A percentile compares a stretch with the other conserved stretches of the same genome.
phyloP scores from a whole-genome alignment of 2,329 filamentous ascomycete species.

The Teratosphaeria gauchensis region DNA sequence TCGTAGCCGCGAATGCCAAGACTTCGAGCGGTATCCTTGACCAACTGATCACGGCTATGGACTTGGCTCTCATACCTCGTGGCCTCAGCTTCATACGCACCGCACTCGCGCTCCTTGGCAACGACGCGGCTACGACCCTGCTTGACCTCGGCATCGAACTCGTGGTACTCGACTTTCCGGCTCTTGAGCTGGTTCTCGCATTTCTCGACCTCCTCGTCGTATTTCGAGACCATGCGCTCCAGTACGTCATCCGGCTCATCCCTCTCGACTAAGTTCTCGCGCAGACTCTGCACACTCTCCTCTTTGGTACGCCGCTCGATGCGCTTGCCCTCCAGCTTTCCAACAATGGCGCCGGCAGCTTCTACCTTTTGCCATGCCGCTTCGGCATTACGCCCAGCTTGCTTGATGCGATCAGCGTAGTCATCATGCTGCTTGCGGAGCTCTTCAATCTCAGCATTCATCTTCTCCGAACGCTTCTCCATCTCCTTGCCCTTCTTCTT shows the following conservation, averaged over 20 bases:
- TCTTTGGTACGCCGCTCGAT: conserved; percentile 63
- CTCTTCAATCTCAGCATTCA: conserved; percentile 57
- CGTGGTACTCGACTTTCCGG: conserved; percentile 54
- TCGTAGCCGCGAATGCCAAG: conserved; percentile 82
- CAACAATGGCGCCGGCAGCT: conserved; percentile 63
- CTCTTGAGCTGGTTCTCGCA: conserved; percentile 54
- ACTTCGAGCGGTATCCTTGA: conserved; percentile 65
- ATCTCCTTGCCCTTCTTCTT: conserved; percentile 72
- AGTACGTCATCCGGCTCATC: conserved; percentile 69
- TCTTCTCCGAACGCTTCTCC: conserved; percentile 33
- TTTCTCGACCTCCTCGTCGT: conserved; percentile 58
- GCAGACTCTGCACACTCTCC: conserved; percentile 60
- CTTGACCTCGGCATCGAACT: conserved; percentile 48
- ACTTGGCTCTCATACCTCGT: conserved; percentile 77
- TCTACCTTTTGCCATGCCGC: conserved; percentile 65
- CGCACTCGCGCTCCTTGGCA: conserved; percentile 52
- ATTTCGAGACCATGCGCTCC: conserved; percentile 61
- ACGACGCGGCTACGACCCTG: conserved; percentile 33
- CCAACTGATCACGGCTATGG: conserved; percentile 57
- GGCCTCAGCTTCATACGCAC: conserved; percentile 76
- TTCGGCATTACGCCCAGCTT: conserved; percentile 41
- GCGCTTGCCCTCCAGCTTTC: conserved; percentile 64
- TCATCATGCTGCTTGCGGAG: conserved; percentile 50
- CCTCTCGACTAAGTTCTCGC: conserved; percentile 64
- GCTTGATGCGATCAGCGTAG: conserved; percentile 51